phyloP scores from a whole-genome alignment of 1,284 basidiomycete genomes.

The Chalciporus sp. region DNA sequence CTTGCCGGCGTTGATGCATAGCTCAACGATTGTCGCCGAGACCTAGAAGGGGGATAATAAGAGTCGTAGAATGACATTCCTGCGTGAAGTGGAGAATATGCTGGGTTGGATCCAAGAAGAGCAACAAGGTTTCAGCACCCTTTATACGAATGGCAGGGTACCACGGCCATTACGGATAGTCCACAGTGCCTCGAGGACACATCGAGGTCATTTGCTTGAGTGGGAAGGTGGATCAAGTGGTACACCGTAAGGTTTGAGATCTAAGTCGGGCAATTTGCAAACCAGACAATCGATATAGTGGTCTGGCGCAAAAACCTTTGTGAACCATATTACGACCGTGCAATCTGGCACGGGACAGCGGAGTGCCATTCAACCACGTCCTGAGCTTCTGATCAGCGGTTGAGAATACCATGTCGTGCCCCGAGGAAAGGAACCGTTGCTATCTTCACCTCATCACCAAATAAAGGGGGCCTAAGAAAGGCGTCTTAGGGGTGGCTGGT shows the following conservation, averaged over 20 bases:
- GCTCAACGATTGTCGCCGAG: constrained; percentile 29
- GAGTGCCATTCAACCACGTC: constrained; percentile 21
- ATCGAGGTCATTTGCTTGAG: constrained; percentile 23
- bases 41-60: constrained; percentile 31
- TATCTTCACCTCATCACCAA: constrained; percentile 2
- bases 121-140: background rate
- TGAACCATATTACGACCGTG: background rate
- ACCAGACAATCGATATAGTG: constrained; percentile 12
- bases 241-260: constrained; percentile 11
- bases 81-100: constrained; percentile 10
- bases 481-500: constrained; percentile 12
- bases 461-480: background rate
- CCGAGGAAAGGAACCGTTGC: background rate
- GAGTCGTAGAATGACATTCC: constrained; percentile 37
- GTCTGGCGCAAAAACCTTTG: constrained; percentile 4
- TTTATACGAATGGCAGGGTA: constrained; percentile 28
- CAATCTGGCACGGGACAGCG: constrained; percentile 18
- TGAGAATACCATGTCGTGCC: constrained; percentile 2
- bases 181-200: constrained; percentile 32
- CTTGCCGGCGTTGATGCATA: constrained; percentile 25
- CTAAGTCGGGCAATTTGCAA: constrained; percentile 29
- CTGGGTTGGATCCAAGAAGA: constrained; percentile 9
- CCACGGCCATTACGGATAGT: constrained; percentile 20
- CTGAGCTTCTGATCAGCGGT: background rate
- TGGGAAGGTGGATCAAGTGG: constrained; percentile 20